Evolutionary conservation across 495 filamentous ascomycete genomes (phyloP), one percentile per base, ranked within the genome.

Genomic region (Neurospora sp.): DNA sequence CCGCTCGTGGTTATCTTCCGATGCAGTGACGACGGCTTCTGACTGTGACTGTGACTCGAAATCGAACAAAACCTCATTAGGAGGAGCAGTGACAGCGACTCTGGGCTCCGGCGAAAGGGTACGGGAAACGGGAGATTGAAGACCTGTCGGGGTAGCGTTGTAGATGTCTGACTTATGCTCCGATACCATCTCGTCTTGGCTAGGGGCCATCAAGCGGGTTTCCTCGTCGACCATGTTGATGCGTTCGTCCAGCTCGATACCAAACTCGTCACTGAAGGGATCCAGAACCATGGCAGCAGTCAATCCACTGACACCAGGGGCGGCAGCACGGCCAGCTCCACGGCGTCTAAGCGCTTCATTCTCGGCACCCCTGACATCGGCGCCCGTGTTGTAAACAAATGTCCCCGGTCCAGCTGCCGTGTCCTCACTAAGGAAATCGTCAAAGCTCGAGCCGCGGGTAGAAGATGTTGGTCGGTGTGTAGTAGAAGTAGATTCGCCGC

Each of bases 201-300:
- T 79, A n/a, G 82, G 84, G 2, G 81, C 75, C 12, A 83, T 80
- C 38, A 82, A 69, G 35, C 76, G 78, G 74, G 76, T 74, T 69
- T 81, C 78, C 16, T 75, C 72, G 14, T 12, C 14, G 23, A 41
- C 76, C 38, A 79, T 72, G 42, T 73, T 77, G 70, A 77, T 79
- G 44, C 81, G 79, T 20, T 84, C 84, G 44, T 85, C 81, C n/a
- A 85, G 75, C 39, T 85, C 80, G 46, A 88, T 86, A 46, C 81
- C 81, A 70, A 87, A 79, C 81, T 89, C 89, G 76, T 88, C 92
- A 72, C 79, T 83, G 80, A 88, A 92, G 35, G 86, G 89, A 80
- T 90, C 89, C 12, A 86, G 83, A 39, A 86, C 84, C 35, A 87
- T 77, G n/a, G 87, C 81, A 14, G 87, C 83, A 37, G 84, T 81